Evolutionary conservation across 352 stramenopile species (phyloP).

Genomic region (Phytophthora sp.): DNA sequence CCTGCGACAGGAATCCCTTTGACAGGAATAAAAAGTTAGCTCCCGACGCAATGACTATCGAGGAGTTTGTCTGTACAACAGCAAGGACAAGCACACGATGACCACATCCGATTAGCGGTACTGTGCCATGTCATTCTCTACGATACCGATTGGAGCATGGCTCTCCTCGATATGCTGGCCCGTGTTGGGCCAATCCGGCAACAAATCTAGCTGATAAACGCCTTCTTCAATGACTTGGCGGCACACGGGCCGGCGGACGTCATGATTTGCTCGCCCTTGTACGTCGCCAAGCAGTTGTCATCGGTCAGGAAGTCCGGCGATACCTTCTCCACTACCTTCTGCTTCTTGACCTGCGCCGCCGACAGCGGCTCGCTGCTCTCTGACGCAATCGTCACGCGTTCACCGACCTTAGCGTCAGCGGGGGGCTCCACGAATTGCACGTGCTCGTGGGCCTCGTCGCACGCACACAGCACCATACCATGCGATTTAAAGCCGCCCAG

Average conservation of each 20-base stretch:
- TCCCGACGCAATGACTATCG: no score
- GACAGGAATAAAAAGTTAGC: no score
- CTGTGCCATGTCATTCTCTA: slow-evolving; percentile 24
- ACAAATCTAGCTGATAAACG: slow-evolving; percentile 71
- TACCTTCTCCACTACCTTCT: slow-evolving; percentile 88
- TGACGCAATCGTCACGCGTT: slow-evolving; percentile 90
- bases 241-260: slow-evolving; percentile 70
- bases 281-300: slow-evolving; percentile 71
- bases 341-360: slow-evolving; percentile 86
- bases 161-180: slow-evolving; percentile 6
- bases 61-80: no score
- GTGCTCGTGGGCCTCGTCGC: slow-evolving; percentile 84
- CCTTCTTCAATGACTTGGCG: slow-evolving; percentile 65
- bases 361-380: slow-evolving; percentile 77
- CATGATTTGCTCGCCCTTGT: slow-evolving; percentile 79
- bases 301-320: slow-evolving; percentile 73
- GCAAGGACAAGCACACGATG: no score
- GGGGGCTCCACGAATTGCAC: slow-evolving; percentile 96
- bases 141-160: slow-evolving; percentile 15
- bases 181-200: slow-evolving; percentile 4
- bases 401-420: slow-evolving; percentile 90
- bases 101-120: no score
- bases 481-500: slow-evolving; percentile 96
- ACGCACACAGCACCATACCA: slow-evolving; percentile 98
- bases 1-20: no score